Evolutionary conservation across 495 filamentous ascomycete genomes (phyloP).

Genomic region (Cladorrhinum samala): DNA sequence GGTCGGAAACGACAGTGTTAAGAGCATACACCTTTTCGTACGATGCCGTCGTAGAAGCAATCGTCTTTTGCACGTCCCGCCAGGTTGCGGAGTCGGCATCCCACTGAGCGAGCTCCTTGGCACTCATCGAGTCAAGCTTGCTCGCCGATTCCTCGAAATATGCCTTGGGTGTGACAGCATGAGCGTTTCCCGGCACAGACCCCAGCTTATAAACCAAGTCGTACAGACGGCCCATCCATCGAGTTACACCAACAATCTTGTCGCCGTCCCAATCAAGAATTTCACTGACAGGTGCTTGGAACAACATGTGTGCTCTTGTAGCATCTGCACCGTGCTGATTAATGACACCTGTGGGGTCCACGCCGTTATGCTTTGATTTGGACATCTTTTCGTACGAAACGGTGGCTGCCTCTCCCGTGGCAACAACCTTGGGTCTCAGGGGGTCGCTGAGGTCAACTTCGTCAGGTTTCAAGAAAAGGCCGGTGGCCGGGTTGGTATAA

Average conservation of each 20-base stretch:
- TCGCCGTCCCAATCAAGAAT: conserved; percentile 81
- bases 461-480: conserved; percentile 68
- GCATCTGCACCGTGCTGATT: conserved; percentile 72
- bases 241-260: conserved; percentile 73
- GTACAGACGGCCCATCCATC: conserved; percentile 68
- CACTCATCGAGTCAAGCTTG: conserved; percentile 13
- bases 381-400: conserved; percentile 87
- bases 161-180: conserved; percentile 1
- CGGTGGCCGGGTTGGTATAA: conserved; percentile 65
- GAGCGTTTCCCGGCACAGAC: background rate
- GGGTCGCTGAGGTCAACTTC: conserved; percentile 62
- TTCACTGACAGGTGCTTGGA: conserved; percentile 76
- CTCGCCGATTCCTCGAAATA: conserved; percentile 26
- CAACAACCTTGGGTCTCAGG: conserved; percentile 52
- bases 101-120: conserved; percentile 21
- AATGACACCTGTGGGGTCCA: conserved; percentile 71
- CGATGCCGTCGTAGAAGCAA: conserved; percentile 60
- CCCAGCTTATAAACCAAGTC: conserved; percentile 45
- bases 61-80: conserved; percentile 58
- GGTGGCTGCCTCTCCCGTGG: conserved; percentile 49
- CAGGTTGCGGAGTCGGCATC: conserved; percentile 54
- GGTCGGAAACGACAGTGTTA: conserved; percentile 75
- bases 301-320: conserved; percentile 79
- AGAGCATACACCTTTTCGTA: conserved; percentile 64
- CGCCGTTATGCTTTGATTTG: conserved; percentile 91